Percentiles rank a stretch among this genome's conserved stretches.
These are phyloP conservation scores for Leccinum variicolor DNA, from an alignment of 768 basidiomycete species.

Conservation along the genomic window DNA sequence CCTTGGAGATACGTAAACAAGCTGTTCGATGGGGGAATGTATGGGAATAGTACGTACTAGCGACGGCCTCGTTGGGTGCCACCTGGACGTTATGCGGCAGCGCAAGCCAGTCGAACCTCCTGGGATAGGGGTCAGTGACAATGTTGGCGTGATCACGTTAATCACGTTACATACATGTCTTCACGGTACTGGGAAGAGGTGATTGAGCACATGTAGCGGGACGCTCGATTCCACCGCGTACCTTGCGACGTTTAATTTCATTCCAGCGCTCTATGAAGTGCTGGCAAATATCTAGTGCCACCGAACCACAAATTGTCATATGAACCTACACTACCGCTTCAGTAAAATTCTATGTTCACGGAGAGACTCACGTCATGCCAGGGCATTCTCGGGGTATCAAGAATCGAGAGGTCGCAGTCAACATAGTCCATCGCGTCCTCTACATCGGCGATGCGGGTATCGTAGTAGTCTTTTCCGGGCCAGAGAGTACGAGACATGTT, in stretches of 20 bases:
- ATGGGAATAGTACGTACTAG: slow-evolving; percentile 37
- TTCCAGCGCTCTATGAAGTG: slow-evolving; percentile 95
- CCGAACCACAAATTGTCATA: slow-evolving; percentile 78
- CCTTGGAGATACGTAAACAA: slow-evolving; percentile 23
- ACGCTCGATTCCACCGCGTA: slow-evolving; percentile 20
- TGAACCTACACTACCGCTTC: slow-evolving; percentile 50
- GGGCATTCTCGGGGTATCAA: slow-evolving; percentile 79
- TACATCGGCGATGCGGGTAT: slow-evolving; percentile 84
- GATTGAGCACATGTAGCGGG: slow-evolving; percentile 1
- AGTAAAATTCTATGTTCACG: neutral
- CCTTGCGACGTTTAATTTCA: slow-evolving; percentile 82
- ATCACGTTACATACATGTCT: slow-evolving; percentile 40
- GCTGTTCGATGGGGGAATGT: neutral
- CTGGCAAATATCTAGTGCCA: slow-evolving; percentile 87
- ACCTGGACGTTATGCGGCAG: slow-evolving; percentile 67
- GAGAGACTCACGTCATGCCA: slow-evolving; percentile 83
- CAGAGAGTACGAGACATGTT: slow-evolving; percentile 73
- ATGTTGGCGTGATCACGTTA: slow-evolving; percentile 1
- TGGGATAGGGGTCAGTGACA: slow-evolving; percentile 21
- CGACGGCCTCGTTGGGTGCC: slow-evolving; percentile 66
- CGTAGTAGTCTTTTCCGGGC: slow-evolving; percentile 93
- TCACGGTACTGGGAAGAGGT: slow-evolving; percentile 29
- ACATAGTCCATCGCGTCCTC: slow-evolving; percentile 76
- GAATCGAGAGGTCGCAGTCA: slow-evolving; percentile 62
- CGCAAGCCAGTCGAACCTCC: slow-evolving; percentile 65